Evolutionary conservation across 768 basidiomycete genomes (phyloP), one percentile per base, ranked within the genome.

Genomic region (Collybia sp.): DNA sequence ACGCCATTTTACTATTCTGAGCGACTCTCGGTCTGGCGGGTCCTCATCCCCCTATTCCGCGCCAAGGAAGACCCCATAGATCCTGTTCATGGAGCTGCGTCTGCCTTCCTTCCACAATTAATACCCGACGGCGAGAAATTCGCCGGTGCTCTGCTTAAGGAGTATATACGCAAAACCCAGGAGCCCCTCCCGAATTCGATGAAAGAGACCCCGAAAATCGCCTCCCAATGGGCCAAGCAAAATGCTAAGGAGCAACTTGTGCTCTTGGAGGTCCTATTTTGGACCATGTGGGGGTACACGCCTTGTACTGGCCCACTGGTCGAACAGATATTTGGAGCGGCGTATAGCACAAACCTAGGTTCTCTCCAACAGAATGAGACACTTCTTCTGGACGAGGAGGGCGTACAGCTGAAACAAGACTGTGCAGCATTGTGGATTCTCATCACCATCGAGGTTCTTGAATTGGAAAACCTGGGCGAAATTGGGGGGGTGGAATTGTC

Each of bases 1-100:
- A 85, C 84, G 0, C 79, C 83, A 5, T 93, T 90, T 75, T 89
- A 88, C 63, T 80, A 82, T 52, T 81, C 85, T 4, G 93, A 97
- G 61, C 76, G 85, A 11, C 75, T 94, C 13, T 81, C 76, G 53
- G 61, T 84, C 38, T 68, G 86, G 12, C 82, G 87, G 35, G 67
- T 81, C 25, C 76, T 91, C 44, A 78, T 87, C 6, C 83, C 88
- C 0, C 73, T 96, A 2, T 78, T 94, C 43, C 80, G 88, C 39
- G 81, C 85, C 2, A 75, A 78, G 39, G 81, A 80, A 45, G 79
- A 84, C 50, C 53, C 74, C 1, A 61, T 65, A 0, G 77, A 86
- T 47, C 71, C 73, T 1, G 62, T 83, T 6, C 72, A 84, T 57
- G 59, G 66, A 1, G 53, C 85, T 40, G 80, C 89, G 1, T 57